A percentile compares a stretch with the other conserved stretches of the same genome.
Evolutionary conservation across 2,329 filamentous ascomycete genomes (phyloP).

Genomic region (Metarhizium rileyi): DNA sequence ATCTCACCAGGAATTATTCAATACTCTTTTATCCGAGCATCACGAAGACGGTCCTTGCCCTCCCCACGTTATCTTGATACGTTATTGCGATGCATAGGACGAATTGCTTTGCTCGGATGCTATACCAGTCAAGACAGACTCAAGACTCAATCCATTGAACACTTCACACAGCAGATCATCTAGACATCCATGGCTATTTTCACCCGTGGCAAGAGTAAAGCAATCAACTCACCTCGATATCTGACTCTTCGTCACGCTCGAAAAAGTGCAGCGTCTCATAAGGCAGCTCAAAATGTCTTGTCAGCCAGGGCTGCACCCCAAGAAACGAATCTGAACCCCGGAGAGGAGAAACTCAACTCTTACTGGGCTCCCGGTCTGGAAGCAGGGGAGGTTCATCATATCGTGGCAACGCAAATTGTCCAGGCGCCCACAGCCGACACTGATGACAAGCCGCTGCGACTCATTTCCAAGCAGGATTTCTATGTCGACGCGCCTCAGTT

Average conservation of each 20-base stretch:
- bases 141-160: neutral
- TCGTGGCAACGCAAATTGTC: slow-evolving; percentile 6
- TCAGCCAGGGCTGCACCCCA: neutral
- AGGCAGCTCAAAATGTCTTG: neutral
- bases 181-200: neutral
- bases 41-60: neutral
- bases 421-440: neutral
- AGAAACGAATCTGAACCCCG: slow-evolving; percentile 2
- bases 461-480: slow-evolving; percentile 18
- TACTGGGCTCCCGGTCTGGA: slow-evolving; percentile 12
- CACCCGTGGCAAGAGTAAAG: neutral
- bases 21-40: neutral
- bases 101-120: too few relatives aligned
- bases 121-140: too few relatives aligned
- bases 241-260: neutral
- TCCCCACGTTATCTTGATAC: neutral
- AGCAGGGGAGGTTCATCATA: slow-evolving; percentile 8
- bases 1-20: neutral
- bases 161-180: neutral
- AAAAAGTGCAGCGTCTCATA: neutral
- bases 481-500: slow-evolving; percentile 27
- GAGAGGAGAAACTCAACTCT: slow-evolving; percentile 11
- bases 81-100: neutral
- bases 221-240: neutral
- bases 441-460: neutral